Conservation (phyloP, 768 basidiomycete genomes). For the Lentinus tigrinus region DNA sequence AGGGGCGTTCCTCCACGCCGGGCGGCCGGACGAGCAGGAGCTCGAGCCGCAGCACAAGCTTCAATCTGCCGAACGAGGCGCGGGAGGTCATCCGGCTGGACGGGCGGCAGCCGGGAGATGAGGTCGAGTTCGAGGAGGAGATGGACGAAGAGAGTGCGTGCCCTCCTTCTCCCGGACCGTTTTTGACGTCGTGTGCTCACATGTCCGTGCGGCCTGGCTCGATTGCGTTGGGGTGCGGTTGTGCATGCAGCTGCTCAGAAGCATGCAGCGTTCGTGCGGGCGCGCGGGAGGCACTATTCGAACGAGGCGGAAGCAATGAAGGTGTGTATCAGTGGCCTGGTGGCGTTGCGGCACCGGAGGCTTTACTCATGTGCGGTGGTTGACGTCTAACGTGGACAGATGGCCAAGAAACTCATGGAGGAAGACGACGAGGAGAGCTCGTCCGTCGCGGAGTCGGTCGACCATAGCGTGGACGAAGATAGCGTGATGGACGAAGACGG, state of each 20-base stretch:
- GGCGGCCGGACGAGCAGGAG: constrained; percentile 62
- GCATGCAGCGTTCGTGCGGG: constrained; percentile 78
- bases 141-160: constrained; percentile 86
- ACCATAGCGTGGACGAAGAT: constrained; percentile 20
- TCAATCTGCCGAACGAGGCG: constrained; percentile 73
- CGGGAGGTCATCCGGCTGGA: constrained; percentile 56
- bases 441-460: constrained; percentile 20
- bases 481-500: constrained; percentile 27
- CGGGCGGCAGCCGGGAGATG: constrained; percentile 41
- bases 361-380: neutral
- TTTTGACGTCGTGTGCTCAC: neutral
- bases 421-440: constrained; percentile 36
- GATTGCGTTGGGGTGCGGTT: neutral
- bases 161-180: neutral
- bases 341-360: neutral
- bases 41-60: constrained; percentile 79
- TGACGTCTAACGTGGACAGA: constrained; percentile 39
- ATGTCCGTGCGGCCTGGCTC: neutral
- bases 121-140: constrained; percentile 73
- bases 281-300: constrained; percentile 82
- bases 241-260: constrained; percentile 64
- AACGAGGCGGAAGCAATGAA: constrained; percentile 95
- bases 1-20: constrained; percentile 46
- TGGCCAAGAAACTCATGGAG: constrained; percentile 60
- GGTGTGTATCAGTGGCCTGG: constrained; percentile 38